Percentiles rank a stretch among this genome's conserved stretches.
phyloP scores from a whole-genome alignment of 176 grass and related monocot species.

The Elymus sibiricus region DNA sequence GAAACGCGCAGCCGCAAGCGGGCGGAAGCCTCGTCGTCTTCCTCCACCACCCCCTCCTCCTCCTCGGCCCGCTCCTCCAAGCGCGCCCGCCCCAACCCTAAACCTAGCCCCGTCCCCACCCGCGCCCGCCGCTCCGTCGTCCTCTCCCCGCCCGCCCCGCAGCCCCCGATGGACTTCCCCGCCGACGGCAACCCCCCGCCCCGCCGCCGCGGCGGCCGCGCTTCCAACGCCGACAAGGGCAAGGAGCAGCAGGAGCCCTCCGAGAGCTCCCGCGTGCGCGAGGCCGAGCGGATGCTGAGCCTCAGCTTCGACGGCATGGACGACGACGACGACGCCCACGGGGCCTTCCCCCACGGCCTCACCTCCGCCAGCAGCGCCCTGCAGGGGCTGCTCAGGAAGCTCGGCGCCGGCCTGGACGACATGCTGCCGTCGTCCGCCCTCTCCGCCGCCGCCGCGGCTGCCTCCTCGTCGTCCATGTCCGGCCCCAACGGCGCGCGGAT shows the following conservation, averaged over 20 bases:
- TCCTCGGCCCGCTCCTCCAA: constrained; percentile 40
- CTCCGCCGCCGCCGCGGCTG: constrained; percentile 37
- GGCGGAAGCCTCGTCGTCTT: constrained; percentile 96
- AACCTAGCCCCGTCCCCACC: constrained; percentile 5
- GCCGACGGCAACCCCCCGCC: constrained; percentile 37
- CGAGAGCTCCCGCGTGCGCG: constrained; percentile 43
- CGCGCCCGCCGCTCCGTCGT: constrained; percentile 28
- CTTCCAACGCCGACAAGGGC: constrained; percentile 51
- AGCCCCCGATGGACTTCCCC: constrained; percentile 57
- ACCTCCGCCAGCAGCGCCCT: constrained; percentile 74
- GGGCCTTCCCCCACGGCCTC: constrained; percentile 61
- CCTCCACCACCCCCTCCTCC: constrained; percentile 33
- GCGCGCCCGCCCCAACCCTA: constrained; percentile 42
- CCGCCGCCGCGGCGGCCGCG: constrained; percentile 47
- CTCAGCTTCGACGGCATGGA: constrained; percentile 59
- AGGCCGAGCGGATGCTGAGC: constrained; percentile 63
- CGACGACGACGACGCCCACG: constrained; percentile 57
- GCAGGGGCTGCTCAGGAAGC: constrained; percentile 75
- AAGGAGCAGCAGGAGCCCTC: constrained; percentile 64
- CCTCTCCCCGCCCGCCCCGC: background rate
- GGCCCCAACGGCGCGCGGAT: constrained; percentile 48
- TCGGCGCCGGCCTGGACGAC: constrained; percentile 78
- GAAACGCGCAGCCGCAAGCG: constrained; percentile 98
- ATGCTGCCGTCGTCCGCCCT: constrained; percentile 53
- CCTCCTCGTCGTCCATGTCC: constrained; percentile 25